Evolutionary conservation across 257 asterid genomes (phyloP).

Genomic region (Gentiana dahurica): DNA sequence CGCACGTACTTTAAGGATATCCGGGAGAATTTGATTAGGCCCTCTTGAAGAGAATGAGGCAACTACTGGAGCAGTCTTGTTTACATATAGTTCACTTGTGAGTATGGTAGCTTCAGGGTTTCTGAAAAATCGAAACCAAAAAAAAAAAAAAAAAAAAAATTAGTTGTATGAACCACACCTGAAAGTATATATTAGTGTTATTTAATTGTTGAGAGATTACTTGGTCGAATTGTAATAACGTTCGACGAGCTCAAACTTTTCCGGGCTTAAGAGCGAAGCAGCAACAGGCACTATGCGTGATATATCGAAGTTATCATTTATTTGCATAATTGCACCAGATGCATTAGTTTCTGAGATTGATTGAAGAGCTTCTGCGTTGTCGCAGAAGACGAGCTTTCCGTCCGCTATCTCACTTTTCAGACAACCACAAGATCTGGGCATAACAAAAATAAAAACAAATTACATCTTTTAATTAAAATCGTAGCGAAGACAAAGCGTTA

Average conservation of each 20-base stretch:
- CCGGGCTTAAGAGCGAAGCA: conserved; percentile 2
- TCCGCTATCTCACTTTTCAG: conserved; percentile 13
- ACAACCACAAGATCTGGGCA: conserved; percentile 12
- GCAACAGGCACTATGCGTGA: conserved; percentile 18
- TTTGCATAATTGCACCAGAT: conserved; percentile 10
- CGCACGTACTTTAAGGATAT: conserved; percentile 10
- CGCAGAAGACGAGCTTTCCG: conserved; percentile 32
- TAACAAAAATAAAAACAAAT: conserved; percentile 18
- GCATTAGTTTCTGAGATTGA: conserved; percentile 15
- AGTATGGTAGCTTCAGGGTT: conserved; percentile 6
- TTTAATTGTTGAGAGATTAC: conserved; percentile 14
- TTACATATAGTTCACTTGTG: neutral
- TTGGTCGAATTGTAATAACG: conserved; percentile 7
- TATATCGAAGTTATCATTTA: neutral
- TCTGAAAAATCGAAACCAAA: neutral
- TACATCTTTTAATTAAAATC: conserved; percentile 17
- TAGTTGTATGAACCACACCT: neutral
- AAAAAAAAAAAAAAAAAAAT: no score
- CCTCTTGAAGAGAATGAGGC: conserved; percentile 19
- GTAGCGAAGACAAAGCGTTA: conserved; percentile 10
- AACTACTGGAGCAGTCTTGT: conserved; percentile 6
- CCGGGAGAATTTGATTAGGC: conserved; percentile 4
- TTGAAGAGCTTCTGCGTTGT: neutral
- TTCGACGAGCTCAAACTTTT: neutral
- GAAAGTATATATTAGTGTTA: no score